phyloP scores from a whole-genome alignment of 148 eudicot genomes.

The Polygonum maritimum region DNA sequence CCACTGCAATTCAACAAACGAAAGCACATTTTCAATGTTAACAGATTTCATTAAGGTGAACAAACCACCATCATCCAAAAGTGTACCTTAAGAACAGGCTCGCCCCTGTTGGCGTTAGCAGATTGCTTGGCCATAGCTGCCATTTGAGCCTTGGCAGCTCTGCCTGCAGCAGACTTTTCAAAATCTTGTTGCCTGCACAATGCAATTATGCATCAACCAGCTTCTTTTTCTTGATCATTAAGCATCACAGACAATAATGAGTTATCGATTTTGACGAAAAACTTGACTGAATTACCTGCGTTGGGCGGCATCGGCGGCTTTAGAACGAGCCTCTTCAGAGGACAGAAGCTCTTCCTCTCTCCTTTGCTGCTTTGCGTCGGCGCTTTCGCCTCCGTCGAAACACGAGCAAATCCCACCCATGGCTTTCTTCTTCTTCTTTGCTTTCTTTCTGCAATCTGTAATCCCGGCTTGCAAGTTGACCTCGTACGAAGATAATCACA shows the following conservation, averaged over 20 bases:
- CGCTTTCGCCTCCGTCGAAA: conserved; percentile 37
- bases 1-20: conserved; percentile 62
- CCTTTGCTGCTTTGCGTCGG: conserved; percentile 28
- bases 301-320: conserved; percentile 87
- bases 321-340: conserved; percentile 67
- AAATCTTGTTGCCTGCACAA: conserved; percentile 68
- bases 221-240: background rate
- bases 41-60: background rate
- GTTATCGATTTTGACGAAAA: background rate
- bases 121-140: conserved; percentile 66
- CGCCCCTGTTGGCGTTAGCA: conserved; percentile 47
- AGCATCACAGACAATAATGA: background rate
- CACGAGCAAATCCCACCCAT: conserved; percentile 61
- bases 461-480: background rate
- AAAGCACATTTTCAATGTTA: background rate
- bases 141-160: conserved; percentile 75
- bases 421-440: background rate
- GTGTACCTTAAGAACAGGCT: conserved; percentile 81
- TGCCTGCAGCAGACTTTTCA: conserved; percentile 75
- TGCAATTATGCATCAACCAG: background rate
- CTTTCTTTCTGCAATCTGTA: background rate
- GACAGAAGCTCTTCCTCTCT: conserved; percentile 46
- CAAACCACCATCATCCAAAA: background rate
- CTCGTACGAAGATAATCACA: background rate
- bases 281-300: conserved; percentile 28